Percentiles rank a stretch among this genome's conserved stretches.
Evolutionary conservation across 2,329 filamentous ascomycete species (phyloP).

Genomic region (Aspergillus proliferans): DNA sequence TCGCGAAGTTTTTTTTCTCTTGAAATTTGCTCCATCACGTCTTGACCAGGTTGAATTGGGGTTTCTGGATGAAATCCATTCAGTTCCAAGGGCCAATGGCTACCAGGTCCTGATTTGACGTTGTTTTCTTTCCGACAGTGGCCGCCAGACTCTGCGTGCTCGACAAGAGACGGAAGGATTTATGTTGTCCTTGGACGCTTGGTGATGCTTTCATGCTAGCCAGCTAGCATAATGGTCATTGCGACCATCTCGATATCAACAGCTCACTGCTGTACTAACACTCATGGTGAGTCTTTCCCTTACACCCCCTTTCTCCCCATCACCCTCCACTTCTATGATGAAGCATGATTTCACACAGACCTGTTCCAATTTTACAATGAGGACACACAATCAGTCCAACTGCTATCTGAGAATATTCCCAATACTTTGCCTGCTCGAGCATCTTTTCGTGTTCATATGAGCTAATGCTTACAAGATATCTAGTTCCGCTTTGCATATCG

Average conservation of each 20-base stretch:
- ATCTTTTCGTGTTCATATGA: not conserved
- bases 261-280: no score
- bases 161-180: no score
- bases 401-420: conserved; percentile 41
- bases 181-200: no score
- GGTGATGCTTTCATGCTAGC: no score
- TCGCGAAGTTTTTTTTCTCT: conserved; percentile 2
- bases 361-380: conserved; percentile 63
- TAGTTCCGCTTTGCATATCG: no score
- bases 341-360: conserved; percentile 51
- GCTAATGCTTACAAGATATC: not conserved
- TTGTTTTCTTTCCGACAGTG: no score
- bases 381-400: conserved; percentile 40
- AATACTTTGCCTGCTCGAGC: not conserved
- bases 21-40: not conserved
- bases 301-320: not conserved
- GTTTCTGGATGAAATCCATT: no score
- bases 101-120: no score
- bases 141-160: no score
- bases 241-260: no score
- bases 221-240: no score
- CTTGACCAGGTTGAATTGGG: not conserved
- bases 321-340: conserved; percentile 40
- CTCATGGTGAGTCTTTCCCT: not conserved
- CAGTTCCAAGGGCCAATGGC: no score